Percentiles rank a stretch among this genome's conserved stretches.
These are phyloP conservation scores for Paraglomus brasilianum DNA, from an alignment of 192 early-diverging fungal species.

Conservation along the genomic window DNA sequence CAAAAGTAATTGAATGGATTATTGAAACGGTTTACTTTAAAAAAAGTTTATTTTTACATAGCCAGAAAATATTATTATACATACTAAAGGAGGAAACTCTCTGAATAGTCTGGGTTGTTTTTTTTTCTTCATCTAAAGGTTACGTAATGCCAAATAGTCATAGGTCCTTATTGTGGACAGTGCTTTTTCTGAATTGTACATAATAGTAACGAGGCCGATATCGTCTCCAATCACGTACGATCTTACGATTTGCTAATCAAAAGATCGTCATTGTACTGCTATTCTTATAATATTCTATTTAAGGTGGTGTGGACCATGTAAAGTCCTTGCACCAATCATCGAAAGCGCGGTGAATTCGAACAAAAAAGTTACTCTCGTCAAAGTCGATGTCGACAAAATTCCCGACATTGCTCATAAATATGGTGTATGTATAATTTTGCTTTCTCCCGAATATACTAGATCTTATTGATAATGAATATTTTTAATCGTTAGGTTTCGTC, in stretches of 20 bases:
- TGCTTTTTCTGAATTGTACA: constrained; percentile 3
- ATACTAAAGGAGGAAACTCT: too few relatives aligned
- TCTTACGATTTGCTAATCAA: too few relatives aligned
- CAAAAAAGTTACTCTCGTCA: constrained; percentile 69
- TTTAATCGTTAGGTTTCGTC: constrained; percentile 52
- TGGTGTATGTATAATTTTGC: constrained; percentile 41
- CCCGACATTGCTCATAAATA: constrained; percentile 61
- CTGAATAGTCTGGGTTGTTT: too few relatives aligned
- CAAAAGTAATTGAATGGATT: not conserved
- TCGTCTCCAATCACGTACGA: too few relatives aligned
- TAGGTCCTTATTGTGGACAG: not conserved
- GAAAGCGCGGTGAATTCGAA: constrained; percentile 60
- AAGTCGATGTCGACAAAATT: constrained; percentile 74
- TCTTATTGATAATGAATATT: not conserved
- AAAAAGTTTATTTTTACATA: not conserved
- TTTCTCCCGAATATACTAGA: not conserved
- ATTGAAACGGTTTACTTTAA: not conserved
- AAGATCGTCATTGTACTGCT: not conserved
- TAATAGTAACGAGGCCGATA: too few relatives aligned
- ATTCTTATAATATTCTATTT: not conserved
- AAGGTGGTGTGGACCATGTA: constrained; percentile 87
- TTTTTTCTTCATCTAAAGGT: too few relatives aligned
- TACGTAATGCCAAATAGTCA: too few relatives aligned
- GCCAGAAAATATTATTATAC: too few relatives aligned
- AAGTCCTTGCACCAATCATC: constrained; percentile 70